Evolutionary conservation across 495 filamentous ascomycete genomes (phyloP), one percentile per base, ranked within the genome.

Genomic region (Xylaria palmicola): DNA sequence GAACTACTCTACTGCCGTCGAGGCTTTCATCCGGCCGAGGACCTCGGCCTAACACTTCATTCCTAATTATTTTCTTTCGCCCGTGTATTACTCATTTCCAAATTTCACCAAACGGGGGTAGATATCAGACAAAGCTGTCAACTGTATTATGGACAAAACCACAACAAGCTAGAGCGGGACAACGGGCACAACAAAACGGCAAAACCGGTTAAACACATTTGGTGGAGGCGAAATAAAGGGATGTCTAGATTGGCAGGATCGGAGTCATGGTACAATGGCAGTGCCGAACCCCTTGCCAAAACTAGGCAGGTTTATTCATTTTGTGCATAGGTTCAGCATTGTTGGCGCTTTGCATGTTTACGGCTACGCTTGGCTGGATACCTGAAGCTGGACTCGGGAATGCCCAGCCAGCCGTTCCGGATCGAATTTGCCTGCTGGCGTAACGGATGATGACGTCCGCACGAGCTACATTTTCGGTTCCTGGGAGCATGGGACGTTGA

Each of bases 371-470:
- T 13, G n/a, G 17, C 8, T 19, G 17, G 40, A 32, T 41, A 22
- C 27, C 6, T n/a, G 8, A 41, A 56, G 54, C 54, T 41, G 54
- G 54, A 45, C 54, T 56, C 54, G 15, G 2, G 15, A 27, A 20
- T 24, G 30, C 19, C 26, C 39, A 22, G 29, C n/a, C n/a, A n/a
- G n/a, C n/a, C n/a, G 41, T 47, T 36, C 22, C 37, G 41, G 47
- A 10, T 19, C 3, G 26, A n/a, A 56, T 29, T 36, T 45, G 19
- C 20, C 4, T n/a, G 5, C 27, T 29, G 40, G 40, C 40, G 41
- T 56, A 34, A 56, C 47, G 54, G 36, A 7, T 56, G 27, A 56
- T 12, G 41, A 47, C 19, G 53, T 56, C 44, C 40, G 17, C 20
- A 47, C 26, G 40, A 56, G 29, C 40, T 47, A 8, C 19, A 30